Evolutionary conservation across 768 basidiomycete species (phyloP).

Genomic region (Auricularia sp.): DNA sequence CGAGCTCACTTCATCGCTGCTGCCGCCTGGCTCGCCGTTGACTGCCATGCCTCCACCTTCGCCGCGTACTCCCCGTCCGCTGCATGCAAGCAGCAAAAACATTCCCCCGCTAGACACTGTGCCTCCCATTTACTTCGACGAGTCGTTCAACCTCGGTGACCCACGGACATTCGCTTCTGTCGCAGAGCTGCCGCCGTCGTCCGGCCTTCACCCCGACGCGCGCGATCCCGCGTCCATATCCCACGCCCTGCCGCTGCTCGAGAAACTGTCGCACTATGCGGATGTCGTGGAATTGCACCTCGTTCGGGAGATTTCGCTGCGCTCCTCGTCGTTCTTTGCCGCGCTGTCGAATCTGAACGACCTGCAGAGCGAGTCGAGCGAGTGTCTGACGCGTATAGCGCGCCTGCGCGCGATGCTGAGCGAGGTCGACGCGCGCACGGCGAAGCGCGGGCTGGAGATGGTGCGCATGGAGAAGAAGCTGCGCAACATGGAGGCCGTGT

Average conservation of each 20-base stretch:
- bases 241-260: conserved; percentile 65
- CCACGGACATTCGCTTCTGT: conserved; percentile 68
- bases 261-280: conserved; percentile 83
- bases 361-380: conserved; percentile 78
- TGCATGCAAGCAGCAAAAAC: background rate
- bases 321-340: conserved; percentile 91
- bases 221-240: conserved; percentile 53
- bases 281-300: conserved; percentile 94
- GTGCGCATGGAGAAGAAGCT: conserved; percentile 55
- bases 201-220: conserved; percentile 22
- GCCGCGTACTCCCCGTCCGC: background rate
- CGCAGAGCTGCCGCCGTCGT: conserved; percentile 35
- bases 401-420: conserved; percentile 59
- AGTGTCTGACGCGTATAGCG: conserved; percentile 67
- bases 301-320: conserved; percentile 79
- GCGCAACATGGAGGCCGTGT: conserved; percentile 47
- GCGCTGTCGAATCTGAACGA: conserved; percentile 91
- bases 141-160: conserved; percentile 71
- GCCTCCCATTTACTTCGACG: conserved; percentile 71
- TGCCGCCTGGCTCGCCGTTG: background rate
- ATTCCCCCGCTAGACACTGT: conserved; percentile 68
- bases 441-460: conserved; percentile 69
- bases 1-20: background rate
- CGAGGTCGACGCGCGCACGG: conserved; percentile 67
- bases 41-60: background rate